Base-by-base conservation (phyloP, 495 filamentous ascomycete genomes). In the Oidiodendron maius region DNA sequence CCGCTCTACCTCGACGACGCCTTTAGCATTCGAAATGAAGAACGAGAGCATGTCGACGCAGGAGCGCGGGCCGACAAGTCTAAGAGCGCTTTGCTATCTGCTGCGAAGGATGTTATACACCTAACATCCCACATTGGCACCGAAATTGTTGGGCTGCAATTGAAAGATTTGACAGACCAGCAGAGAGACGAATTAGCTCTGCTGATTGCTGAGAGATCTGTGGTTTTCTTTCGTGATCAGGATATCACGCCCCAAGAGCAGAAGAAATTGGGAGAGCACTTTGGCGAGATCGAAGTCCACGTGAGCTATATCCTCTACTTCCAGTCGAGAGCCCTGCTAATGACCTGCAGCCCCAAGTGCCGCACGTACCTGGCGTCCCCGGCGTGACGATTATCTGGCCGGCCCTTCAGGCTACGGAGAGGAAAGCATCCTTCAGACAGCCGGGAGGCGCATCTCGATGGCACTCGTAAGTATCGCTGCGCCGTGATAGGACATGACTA, bases 161-260 rank as follows among this genome's bases (percentile, higher is more conserved):
- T 86, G 21, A 86, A 84, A 46, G 81, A 86, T 46, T 64, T 87
- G 26, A 84, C 77, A 0, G 66, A 77, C 38, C 72, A 81, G 61
- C 82, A 87, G 48, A 80, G 71, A 44, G 83, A 86, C 58, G 84
- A 88, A 55, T 64, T 88, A n/a, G 84, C 75, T 0, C 41, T 88
- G 22, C 61, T 87, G 44, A 82, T 88, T 50, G 82, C 84, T 2
- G 82, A 86, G 61, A 67, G 85, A 23, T 83, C 81, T 46, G 83
- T 89, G 10, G 84, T 88, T 25, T 87, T 89, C 63, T 84, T 88
- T 67, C 71, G 85, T 4, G 71, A 86, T 51, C 85, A 89, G 55
- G 81, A 87, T 45, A 67, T 89, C 36, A 70, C 72, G 5, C 82
- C 84, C 1, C 80, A 86, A 53, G 71, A 87, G 55, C 83, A 87